These are phyloP conservation scores for Nigrospora sphaerica DNA, from an alignment of 2,329 filamentous ascomycete species.

Conservation along the genomic window DNA sequence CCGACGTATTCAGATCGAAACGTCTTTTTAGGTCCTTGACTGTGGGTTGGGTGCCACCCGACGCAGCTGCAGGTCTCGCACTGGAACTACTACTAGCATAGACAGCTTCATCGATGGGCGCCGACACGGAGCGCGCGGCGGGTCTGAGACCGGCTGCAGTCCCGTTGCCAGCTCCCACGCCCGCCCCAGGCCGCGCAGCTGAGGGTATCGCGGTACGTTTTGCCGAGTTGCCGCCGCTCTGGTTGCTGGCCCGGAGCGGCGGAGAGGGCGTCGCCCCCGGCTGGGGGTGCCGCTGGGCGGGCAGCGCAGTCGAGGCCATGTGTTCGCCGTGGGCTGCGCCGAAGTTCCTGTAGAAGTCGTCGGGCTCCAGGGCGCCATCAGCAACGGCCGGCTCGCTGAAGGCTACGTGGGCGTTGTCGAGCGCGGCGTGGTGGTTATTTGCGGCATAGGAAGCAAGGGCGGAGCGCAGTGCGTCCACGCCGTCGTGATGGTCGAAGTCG, in stretches of 20 bases:
- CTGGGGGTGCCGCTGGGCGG: constrained; percentile 33
- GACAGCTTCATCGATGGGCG: constrained; percentile 40
- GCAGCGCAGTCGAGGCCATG: constrained; percentile 15
- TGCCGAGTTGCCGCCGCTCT: constrained; percentile 38
- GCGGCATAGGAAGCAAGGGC: constrained; percentile 27
- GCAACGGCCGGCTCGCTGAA: background rate
- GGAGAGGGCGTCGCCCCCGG: constrained; percentile 9
- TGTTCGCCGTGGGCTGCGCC: constrained; percentile 24
- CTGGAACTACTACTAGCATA: constrained; percentile 19
- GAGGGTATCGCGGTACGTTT: constrained; percentile 37
- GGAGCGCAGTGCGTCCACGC: constrained; percentile 5
- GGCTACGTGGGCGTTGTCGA: constrained; percentile 25
- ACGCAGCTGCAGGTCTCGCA: constrained; percentile 15
- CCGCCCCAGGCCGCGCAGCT: constrained; percentile 25
- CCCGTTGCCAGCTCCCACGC: constrained; percentile 8
- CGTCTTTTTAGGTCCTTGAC: constrained; percentile 75
- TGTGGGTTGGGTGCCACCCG: constrained; percentile 47
- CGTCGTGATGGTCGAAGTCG: background rate
- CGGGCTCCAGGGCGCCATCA: constrained; percentile 31
- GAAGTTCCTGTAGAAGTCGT: constrained; percentile 49
- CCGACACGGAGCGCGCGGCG: constrained; percentile 46
- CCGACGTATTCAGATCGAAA: constrained; percentile 58
- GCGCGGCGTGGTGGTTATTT: constrained; percentile 27
- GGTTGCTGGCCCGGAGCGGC: background rate
- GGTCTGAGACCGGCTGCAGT: constrained; percentile 32